A percentile compares a stretch with the other conserved stretches of the same genome.
Conservation (phyloP, 352 stramenopile genomes). For the Pythium rhizo-oryzae region DNA sequence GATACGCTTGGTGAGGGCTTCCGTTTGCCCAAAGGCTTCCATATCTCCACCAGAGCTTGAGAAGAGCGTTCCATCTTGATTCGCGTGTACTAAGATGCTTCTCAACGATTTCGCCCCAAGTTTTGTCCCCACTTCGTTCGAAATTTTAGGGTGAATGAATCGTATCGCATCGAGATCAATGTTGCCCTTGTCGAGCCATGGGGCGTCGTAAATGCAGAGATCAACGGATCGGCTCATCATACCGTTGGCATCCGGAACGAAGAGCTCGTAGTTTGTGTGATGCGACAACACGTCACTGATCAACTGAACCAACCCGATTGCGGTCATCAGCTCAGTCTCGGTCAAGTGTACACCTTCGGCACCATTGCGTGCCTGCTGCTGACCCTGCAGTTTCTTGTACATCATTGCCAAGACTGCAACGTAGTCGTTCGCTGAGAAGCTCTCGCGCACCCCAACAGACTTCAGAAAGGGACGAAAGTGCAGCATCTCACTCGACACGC, state of each 20-base stretch:
- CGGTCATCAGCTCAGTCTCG: constrained; percentile 52
- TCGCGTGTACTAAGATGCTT: constrained; percentile 52
- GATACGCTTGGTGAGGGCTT: constrained; percentile 79
- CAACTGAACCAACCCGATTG: constrained; percentile 67
- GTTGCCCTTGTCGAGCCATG: constrained; percentile 64
- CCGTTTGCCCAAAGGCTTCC: constrained; percentile 79
- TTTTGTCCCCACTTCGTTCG: constrained; percentile 72
- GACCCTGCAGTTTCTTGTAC: constrained; percentile 39
- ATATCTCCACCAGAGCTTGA: constrained; percentile 46
- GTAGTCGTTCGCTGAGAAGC: constrained; percentile 61
- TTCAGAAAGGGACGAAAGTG: constrained; percentile 68
- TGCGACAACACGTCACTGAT: constrained; percentile 65
- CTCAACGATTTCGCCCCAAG: constrained; percentile 64
- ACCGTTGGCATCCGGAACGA: constrained; percentile 51
- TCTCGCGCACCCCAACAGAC: constrained; percentile 61
- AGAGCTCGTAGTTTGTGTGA: constrained; percentile 59
- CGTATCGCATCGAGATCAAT: constrained; percentile 34
- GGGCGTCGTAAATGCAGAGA: constrained; percentile 70
- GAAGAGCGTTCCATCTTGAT: constrained; percentile 43
- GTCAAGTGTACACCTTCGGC: constrained; percentile 6
- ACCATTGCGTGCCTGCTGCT: constrained; percentile 16
- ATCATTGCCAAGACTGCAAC: constrained; percentile 60
- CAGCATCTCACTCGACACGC: constrained; percentile 59
- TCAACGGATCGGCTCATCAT: constrained; percentile 43
- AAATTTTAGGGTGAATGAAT: constrained; percentile 78